A percentile compares a stretch with the other conserved stretches of the same genome.
Conservation (phyloP, 2,329 filamentous ascomycete genomes). For the Xylariaceae sp. region DNA sequence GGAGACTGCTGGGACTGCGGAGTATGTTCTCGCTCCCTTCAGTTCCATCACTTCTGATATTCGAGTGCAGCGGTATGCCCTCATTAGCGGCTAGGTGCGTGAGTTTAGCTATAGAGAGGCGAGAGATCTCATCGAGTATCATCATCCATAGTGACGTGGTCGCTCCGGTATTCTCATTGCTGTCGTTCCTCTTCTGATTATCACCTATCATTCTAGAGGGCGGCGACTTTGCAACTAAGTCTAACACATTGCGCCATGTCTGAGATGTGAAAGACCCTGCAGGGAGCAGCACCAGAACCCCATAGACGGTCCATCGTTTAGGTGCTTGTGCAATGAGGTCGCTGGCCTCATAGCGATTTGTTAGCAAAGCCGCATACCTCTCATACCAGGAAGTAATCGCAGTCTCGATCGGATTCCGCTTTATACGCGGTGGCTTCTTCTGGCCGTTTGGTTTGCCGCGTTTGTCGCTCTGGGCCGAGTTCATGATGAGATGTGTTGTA, state of each 20-base stretch:
- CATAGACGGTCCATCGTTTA: slow-evolving; percentile 65
- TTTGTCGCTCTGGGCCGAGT: background rate
- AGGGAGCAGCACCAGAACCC: slow-evolving; percentile 66
- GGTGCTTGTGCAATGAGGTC: slow-evolving; percentile 51
- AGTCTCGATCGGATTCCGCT: slow-evolving; percentile 27
- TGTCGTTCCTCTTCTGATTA: background rate
- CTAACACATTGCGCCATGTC: slow-evolving; percentile 49
- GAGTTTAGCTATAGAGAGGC: slow-evolving; percentile 45
- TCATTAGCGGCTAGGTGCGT: slow-evolving; percentile 67
- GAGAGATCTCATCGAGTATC: slow-evolving; percentile 55
- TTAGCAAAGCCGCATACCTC: slow-evolving; percentile 10
- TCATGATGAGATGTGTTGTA: slow-evolving; percentile 12
- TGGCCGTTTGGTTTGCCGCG: background rate
- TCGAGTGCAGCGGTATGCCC: slow-evolving; percentile 58
- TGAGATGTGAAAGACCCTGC: slow-evolving; percentile 59
- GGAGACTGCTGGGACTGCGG: slow-evolving; percentile 73
- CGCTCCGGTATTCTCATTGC: slow-evolving; percentile 33
- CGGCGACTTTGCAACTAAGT: background rate
- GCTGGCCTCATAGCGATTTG: slow-evolving; percentile 28
- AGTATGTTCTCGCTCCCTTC: slow-evolving; percentile 67
- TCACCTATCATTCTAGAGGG: background rate
- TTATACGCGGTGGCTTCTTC: slow-evolving; percentile 13
- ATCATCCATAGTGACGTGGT: slow-evolving; percentile 50
- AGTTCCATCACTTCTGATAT: slow-evolving; percentile 1
- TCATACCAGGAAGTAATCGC: slow-evolving; percentile 21